These are phyloP conservation scores for Phytophthora ramorum DNA, from an alignment of 352 stramenopile genomes.

Conservation along the genomic window DNA sequence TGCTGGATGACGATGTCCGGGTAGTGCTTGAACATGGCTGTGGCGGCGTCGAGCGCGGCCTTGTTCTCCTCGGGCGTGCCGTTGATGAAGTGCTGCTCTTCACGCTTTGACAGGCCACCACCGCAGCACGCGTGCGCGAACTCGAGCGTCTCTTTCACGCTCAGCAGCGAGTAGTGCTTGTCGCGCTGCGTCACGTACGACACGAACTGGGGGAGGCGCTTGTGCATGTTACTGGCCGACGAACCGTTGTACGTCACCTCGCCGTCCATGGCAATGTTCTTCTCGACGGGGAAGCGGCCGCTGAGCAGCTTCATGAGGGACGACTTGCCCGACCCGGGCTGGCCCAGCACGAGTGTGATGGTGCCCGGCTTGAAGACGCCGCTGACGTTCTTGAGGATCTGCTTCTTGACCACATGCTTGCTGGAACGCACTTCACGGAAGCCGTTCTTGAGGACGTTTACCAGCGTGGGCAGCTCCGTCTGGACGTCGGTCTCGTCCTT, in stretches of 20 bases:
- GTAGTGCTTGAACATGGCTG: slow-evolving; percentile 41
- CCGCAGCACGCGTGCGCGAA: slow-evolving; percentile 49
- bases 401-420: slow-evolving; percentile 41
- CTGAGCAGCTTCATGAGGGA: slow-evolving; percentile 62
- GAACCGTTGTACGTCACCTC: slow-evolving; percentile 56
- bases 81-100: slow-evolving; percentile 17
- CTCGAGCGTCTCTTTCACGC: slow-evolving; percentile 61
- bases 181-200: slow-evolving; percentile 51
- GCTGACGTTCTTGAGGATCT: slow-evolving; percentile 46
- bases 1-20: slow-evolving; percentile 55
- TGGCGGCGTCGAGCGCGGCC: slow-evolving; percentile 31
- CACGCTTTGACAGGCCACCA: slow-evolving; percentile 17
- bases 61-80: slow-evolving; percentile 43
- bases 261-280: slow-evolving; percentile 44
- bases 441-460: slow-evolving; percentile 32
- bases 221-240: slow-evolving; percentile 1
- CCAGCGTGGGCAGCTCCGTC: slow-evolving; percentile 26
- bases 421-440: slow-evolving; percentile 22
- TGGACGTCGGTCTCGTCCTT: slow-evolving; percentile 25
- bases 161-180: slow-evolving; percentile 51
- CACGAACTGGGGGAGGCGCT: slow-evolving; percentile 40
- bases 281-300: slow-evolving; percentile 39
- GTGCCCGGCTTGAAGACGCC: slow-evolving; percentile 51
- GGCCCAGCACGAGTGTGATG: slow-evolving; percentile 59
- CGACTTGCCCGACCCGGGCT: slow-evolving; percentile 57